Conservation (phyloP, 106 monocot genomes). For the Phalaenopsis aphrodite region DNA sequence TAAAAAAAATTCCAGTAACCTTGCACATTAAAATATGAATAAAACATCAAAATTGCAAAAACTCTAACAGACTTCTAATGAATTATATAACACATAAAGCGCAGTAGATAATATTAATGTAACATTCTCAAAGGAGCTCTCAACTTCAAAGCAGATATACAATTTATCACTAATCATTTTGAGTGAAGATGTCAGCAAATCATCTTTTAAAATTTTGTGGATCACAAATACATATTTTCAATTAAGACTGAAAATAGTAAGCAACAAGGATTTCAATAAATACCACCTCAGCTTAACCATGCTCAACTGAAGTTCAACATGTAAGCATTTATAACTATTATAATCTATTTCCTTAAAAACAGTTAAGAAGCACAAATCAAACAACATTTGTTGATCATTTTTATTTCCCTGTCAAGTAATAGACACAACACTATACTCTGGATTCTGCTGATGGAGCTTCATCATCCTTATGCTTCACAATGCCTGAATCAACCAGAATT, state of each 20-base stretch:
- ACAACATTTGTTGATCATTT: background rate
- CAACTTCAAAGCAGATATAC: background rate
- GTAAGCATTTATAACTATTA: background rate
- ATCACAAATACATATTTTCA: background rate
- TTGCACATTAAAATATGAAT: too few species aligned
- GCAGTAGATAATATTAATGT: too few species aligned
- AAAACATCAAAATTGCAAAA: too few species aligned
- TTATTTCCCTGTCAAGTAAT: slow-evolving; percentile 1
- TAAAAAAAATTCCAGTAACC: too few species aligned
- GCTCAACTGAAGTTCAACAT: background rate
- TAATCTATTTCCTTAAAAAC: background rate
- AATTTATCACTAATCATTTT: background rate
- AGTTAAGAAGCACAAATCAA: background rate
- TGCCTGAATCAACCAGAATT: slow-evolving; percentile 82
- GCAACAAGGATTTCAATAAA: background rate
- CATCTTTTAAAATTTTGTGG: background rate
- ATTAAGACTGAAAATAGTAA: background rate
- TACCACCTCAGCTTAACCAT: background rate
- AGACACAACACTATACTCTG: background rate
- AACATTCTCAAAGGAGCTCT: too few species aligned
- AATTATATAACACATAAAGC: background rate
- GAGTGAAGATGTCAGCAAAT: background rate
- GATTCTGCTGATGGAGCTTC: slow-evolving; percentile 33
- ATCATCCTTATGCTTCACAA: slow-evolving; percentile 95
- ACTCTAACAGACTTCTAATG: background rate